Base-by-base conservation (phyloP, 2,329 filamentous ascomycete genomes). In the Penicillium sp. region DNA sequence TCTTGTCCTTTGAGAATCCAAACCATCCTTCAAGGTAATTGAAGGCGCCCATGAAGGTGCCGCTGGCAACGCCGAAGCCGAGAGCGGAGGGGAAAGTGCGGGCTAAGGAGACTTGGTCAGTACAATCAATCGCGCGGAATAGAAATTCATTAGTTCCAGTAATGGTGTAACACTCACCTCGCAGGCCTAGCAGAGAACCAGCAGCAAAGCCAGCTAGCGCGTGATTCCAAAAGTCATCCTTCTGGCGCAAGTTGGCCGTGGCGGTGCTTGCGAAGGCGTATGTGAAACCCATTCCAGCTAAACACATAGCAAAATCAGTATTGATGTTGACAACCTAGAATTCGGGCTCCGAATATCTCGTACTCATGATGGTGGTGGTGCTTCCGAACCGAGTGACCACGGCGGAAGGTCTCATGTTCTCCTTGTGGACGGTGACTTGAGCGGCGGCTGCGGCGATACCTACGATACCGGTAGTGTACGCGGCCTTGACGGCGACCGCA, bases 391-490 rank as follows among this genome's bases (percentile, higher is more conserved):
- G 84, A 40, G 89, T 89, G 70, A 97, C 86, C 66, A 96, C 82
- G 61, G 89, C 89, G 78, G 87, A 84, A 56, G 86, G 82, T 64
- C 91, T 90, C 60, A 94, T 80, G 73, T 96, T 96, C 70, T 84
- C 82, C 78, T 86, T 91, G 49, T 87, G 82, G 63, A 97, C 82
- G 52, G 91, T 90, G 79, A 96, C 97, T 78, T 92, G 89, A 60
- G 96, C 81, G 49, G 89, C 87, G 44, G 90, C 88, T 54, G 88
- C 71, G 73, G 91, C 81, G 68, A 89, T 76, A 64, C 91, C 91
- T 54, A 83, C 82, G 53, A 78, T 77, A 66, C 85, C 85, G 55
- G 87, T 86, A 64, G 90, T 75, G 58, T 86, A 66, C 33, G 82
- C 83, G 55, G 85, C 84, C 70, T 84, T 85, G 68, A 87, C 76